These are phyloP conservation scores for Vigna hirtella DNA, from an alignment of 306 rosid genomes.

Conservation along the genomic window DNA sequence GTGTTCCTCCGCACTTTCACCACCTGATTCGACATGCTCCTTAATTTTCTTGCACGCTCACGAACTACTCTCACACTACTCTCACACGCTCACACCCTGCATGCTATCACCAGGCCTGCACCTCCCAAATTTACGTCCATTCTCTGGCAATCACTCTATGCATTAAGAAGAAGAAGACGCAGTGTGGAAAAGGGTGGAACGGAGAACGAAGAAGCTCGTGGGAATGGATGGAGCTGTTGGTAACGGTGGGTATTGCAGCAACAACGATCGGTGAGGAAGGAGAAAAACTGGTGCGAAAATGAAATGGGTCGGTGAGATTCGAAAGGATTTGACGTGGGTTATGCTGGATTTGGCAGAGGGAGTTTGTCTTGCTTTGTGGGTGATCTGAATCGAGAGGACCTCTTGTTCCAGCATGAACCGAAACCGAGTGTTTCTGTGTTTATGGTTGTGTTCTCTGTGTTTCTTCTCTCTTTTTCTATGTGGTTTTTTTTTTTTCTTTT, in stretches of 20 bases:
- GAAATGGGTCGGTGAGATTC: constrained; percentile 65
- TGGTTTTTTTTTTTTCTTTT: not conserved
- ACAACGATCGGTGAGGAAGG: constrained; percentile 46
- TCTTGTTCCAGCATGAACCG: constrained; percentile 73
- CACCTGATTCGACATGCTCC: constrained; percentile 78
- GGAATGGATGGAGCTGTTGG: constrained; percentile 18
- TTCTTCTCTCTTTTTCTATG: constrained; percentile 6
- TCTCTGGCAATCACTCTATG: constrained; percentile 49
- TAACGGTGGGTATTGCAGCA: not conserved
- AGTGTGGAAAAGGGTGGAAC: constrained; percentile 19
- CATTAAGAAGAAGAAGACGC: constrained; percentile 41
- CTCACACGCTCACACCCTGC: constrained; percentile 56
- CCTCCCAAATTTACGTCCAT: constrained; percentile 68
- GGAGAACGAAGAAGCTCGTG: not conserved
- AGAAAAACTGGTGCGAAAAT: constrained; percentile 39
- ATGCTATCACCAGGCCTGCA: constrained; percentile 51
- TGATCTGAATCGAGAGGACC: constrained; percentile 79
- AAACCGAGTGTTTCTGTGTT: constrained; percentile 40
- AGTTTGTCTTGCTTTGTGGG: constrained; percentile 25
- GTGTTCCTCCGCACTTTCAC: constrained; percentile 68
- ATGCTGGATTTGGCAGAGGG: constrained; percentile 51
- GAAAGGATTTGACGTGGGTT: constrained; percentile 72
- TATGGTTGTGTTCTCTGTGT: not conserved
- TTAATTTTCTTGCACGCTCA: constrained; percentile 34
- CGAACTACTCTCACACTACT: constrained; percentile 35